Evolutionary conservation across 1,284 basidiomycete species (phyloP), one percentile per base, ranked within the genome.

Genomic region (Cerrena zonata): DNA sequence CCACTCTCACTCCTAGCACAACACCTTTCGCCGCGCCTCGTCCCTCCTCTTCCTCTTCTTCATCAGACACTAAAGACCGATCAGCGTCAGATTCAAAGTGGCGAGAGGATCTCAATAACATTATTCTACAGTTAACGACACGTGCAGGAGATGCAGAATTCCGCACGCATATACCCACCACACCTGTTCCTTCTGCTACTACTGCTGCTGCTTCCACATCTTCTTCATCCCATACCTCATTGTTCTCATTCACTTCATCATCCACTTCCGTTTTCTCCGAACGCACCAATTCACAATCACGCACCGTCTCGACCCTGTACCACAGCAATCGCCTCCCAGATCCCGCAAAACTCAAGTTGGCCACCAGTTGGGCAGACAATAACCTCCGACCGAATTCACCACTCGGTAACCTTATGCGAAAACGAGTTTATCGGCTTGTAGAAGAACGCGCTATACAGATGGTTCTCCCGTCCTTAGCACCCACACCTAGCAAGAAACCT

Each of bases 341-440:
- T 54, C 68, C 72, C 48, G 69, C 71, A 21, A 69, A 78, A 49
- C 67, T 86, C 19, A 73, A 67, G 53, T 66, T 88, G 39, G 82
- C 84, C 23, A 75, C 79, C 57, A 76, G 77, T 40, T 88, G 85
- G 85, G 75, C 77, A 12, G 74, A 79, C 51, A 71, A 74, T 27
- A 78, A 88, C 60, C 76, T 88, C 56, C 76, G 73, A 38, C 64
- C 72, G 2, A 70, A 75, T 56, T 79, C 83, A 23, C 57, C 77
- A 25, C 71, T 89, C 46, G 74, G 77, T 61, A 64, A 60, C 47
- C 73, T 89, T 63, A 72, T 88, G 56, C 79, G 79, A 56, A 73
- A 73, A 52, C 79, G 80, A 47, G 67, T 90, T 40, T 78, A 80
- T 40, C 79, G 81, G 52, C 77, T 73, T n/a, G 79, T 89, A 13